Evolutionary conservation across 495 filamentous ascomycete species (phyloP), one percentile per base, ranked within the genome.

Genomic region (Annulohypoxylon maeteangense): DNA sequence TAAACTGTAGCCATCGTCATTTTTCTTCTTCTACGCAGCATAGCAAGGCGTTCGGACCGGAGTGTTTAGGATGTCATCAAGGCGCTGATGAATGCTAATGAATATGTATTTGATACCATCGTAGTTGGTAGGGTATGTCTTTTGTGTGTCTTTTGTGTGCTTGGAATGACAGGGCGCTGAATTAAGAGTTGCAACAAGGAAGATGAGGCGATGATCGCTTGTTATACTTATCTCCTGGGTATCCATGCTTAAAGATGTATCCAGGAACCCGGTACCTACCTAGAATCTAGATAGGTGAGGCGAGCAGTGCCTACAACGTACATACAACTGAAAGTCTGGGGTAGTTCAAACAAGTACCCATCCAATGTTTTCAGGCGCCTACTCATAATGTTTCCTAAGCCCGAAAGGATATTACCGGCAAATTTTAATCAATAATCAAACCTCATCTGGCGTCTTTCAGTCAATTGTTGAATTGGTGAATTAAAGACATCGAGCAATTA

Each of bases 1-100:
- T n/a, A 42, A 57, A 27, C 16, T 42, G 10, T 57, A 29, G 23
- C 20, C 34, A 45, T 67, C 14, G 36, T 32, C 36, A 1, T 56
- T 57, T 65, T 65, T 40, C 14, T 5, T 14, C 62, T 70, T 34
- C 56, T 40, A 16, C 44, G 66, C 32, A 68, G 69, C 69, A 75
- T 75, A 75, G 74, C 74, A 75, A 56, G 74, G 74, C 70, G 74
- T 75, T 74, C 22, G 60, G 68, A 54, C 29, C 40, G 53, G 38
- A 29, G 1, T 22, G 44, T 60, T 65, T 36, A 54, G 63, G 55
- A 71, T 67, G 56, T 53, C 60, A n/a, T 29, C 32, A 53, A 62
- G 65, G 65, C 29, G 22, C 29, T 40, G 51, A 68, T 42, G 45
- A 56, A 60, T 34, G 56, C 38, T 50, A 40, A 58, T 55, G 64